These are phyloP conservation scores for Psidium friedrichsthalianum DNA, from an alignment of 345 rosid species.

Conservation along the genomic window DNA sequence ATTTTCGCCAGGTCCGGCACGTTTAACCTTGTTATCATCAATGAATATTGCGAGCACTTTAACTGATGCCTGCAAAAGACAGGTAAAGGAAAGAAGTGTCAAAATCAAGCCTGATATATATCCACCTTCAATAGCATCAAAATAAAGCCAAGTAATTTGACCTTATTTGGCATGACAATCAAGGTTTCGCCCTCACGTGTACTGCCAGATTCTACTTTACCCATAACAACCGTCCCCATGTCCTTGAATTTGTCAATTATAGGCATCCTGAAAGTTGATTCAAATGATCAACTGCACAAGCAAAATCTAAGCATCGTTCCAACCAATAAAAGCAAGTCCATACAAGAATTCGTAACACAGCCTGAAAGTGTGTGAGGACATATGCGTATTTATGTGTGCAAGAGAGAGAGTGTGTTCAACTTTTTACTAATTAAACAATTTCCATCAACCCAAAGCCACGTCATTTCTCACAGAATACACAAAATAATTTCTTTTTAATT, in stretches of 20 bases:
- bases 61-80: slow-evolving; percentile 46
- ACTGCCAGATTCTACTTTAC: slow-evolving; percentile 91
- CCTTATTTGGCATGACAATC: slow-evolving; percentile 95
- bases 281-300: background rate
- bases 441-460: background rate
- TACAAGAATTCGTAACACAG: background rate
- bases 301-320: background rate
- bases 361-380: background rate
- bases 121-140: background rate
- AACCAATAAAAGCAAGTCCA: background rate
- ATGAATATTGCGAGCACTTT: slow-evolving; percentile 60
- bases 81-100: background rate
- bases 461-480: background rate
- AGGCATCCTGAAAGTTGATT: slow-evolving; percentile 63
- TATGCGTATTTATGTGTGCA: too few species aligned
- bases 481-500: background rate
- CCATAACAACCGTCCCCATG: slow-evolving; percentile 99
- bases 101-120: background rate
- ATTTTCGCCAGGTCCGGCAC: slow-evolving; percentile 96
- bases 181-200: slow-evolving; percentile 76
- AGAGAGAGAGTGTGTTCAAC: background rate
- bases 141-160: slow-evolving; percentile 5
- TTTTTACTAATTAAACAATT: background rate
- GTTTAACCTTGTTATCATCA: slow-evolving; percentile 73
- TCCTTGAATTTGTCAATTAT: slow-evolving; percentile 95